Evolutionary conservation across 2,329 filamentous ascomycete genomes (phyloP).

Genomic region (Claviceps monticola): DNA sequence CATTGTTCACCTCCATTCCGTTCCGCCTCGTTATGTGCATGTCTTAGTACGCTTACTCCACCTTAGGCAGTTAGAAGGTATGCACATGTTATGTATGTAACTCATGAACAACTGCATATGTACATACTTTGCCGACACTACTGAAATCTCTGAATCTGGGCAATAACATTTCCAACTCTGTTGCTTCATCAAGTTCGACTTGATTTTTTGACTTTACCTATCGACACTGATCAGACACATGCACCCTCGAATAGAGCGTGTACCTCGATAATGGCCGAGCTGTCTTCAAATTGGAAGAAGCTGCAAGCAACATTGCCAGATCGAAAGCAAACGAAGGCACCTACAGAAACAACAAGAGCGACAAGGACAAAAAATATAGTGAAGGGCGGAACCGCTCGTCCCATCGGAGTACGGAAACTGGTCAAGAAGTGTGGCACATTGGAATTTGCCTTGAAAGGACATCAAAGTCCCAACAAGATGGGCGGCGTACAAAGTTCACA

Average conservation of each 20-base stretch:
- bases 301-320: slow-evolving; percentile 49
- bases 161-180: not conserved
- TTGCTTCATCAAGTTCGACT: not conserved
- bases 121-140: not conserved
- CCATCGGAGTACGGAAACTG: slow-evolving; percentile 18
- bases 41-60: not conserved
- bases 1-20: too few relatives aligned
- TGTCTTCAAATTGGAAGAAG: slow-evolving; percentile 67
- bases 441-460: slow-evolving; percentile 6
- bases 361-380: not conserved
- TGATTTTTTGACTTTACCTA: not conserved
- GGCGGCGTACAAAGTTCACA: slow-evolving; percentile 40
- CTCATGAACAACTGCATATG: not conserved
- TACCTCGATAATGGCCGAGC: slow-evolving; percentile 22
- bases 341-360: slow-evolving; percentile 19
- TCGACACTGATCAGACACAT: not conserved
- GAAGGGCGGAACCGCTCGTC: slow-evolving; percentile 11
- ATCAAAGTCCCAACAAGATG: slow-evolving; percentile 27
- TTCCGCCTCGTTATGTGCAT: not conserved
- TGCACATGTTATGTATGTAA: too few relatives aligned
- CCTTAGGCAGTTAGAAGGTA: too few relatives aligned
- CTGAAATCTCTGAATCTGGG: not conserved
- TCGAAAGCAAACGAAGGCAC: slow-evolving; percentile 22
- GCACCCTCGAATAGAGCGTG: not conserved
- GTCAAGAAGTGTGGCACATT: slow-evolving; percentile 2